Evolutionary conservation across 1,284 basidiomycete genomes (phyloP), one percentile per base, ranked within the genome.

Genomic region (Naganishia sp.): DNA sequence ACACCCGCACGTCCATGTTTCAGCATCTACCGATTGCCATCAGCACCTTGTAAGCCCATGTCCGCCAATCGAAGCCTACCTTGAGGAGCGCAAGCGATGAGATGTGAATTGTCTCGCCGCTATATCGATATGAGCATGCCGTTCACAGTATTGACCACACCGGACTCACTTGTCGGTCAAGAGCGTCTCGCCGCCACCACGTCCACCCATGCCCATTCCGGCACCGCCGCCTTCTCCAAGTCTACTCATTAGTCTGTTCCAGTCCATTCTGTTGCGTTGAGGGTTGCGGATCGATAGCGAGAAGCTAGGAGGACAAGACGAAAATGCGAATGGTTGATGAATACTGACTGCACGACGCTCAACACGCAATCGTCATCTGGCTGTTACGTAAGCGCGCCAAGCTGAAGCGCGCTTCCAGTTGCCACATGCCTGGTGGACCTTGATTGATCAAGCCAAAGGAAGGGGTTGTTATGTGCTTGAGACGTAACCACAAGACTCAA

Each of bases 41-140:
- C 4, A 39, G 35, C 66, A 50, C 65, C 46, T 54, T 9, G 21
- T 32, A 10, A 35, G 31, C n/a, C 39, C 5, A 53, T n/a, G n/a
- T 23, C 49, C 52, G 72, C 7, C 58, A 18, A 63, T 32, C 23
- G 53, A 53, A 71, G 35, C 81, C 54, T 52, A 90, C 93, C 86
- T 97, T 97, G 64, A 98, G 83, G 17, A 98, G 83, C 21, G 94
- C 94, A 2, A 98, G 82, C 10, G 92, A 93, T 18, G 93, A 95
- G 74, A 98, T 97, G 80, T 96, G 92, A 68, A 98, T 93, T 71
- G 93, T 92, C 82, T 97, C 94, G 77, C 93, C 92, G 77, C 92
- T 95, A 73, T 28, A 17, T 25, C 13, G 65, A 56, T 15, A 67
- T 49, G 17, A 32, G 63, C 63, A 45, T 43, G 28, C 41, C 43